These are phyloP conservation scores for Citrus mangshanensis DNA, from an alignment of 345 rosid species.

Conservation along the genomic window DNA sequence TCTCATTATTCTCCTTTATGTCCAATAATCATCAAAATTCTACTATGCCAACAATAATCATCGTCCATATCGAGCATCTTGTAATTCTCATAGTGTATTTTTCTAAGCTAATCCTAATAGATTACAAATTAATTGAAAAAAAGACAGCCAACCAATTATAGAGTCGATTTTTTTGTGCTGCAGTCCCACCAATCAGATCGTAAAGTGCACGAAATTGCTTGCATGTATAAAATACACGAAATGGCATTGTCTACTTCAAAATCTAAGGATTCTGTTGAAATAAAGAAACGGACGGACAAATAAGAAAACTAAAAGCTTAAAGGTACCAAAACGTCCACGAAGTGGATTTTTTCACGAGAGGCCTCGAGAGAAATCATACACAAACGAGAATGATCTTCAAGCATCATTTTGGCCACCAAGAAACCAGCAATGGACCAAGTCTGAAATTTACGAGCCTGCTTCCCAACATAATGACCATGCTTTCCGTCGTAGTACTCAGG, in stretches of 20 bases:
- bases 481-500: slow-evolving; percentile 73
- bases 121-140: neutral
- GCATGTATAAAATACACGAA: neutral
- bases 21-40: neutral
- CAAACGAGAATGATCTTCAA: slow-evolving; percentile 66
- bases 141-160: neutral
- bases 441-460: slow-evolving; percentile 67
- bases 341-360: slow-evolving; percentile 23
- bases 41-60: neutral
- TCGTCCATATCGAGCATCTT: no score
- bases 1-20: no score
- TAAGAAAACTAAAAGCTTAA: no score
- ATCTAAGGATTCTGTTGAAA: neutral
- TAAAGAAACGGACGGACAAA: neutral
- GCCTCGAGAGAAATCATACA: slow-evolving; percentile 58
- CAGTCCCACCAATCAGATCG: neutral
- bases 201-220: neutral
- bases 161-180: neutral
- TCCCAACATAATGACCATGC: slow-evolving; percentile 48
- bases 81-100: no score
- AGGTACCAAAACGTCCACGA: slow-evolving; percentile 45
- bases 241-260: neutral
- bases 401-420: slow-evolving; percentile 66
- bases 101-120: no score
- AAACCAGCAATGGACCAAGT: slow-evolving; percentile 71